These are phyloP conservation scores for Colletotrichum tabaci DNA, from an alignment of 2,329 filamentous ascomycete genomes.

Conservation along the genomic window DNA sequence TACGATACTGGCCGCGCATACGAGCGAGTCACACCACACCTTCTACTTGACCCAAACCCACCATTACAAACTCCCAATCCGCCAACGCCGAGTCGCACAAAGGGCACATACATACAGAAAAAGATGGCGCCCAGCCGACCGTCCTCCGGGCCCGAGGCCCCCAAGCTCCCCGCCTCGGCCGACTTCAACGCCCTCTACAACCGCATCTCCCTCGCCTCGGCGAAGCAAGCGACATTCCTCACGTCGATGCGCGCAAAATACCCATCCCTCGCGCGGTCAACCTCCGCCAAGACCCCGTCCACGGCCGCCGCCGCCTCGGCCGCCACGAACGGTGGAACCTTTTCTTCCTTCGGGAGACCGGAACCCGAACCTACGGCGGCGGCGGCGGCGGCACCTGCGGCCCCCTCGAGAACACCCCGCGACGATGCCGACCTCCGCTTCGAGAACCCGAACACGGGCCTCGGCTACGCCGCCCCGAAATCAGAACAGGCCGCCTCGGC, in stretches of 20 bases:
- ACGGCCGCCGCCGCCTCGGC: background rate
- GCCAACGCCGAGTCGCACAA: background rate
- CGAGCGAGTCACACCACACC: no score
- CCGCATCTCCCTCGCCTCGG: slow-evolving; percentile 57
- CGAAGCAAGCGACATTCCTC: slow-evolving; percentile 54
- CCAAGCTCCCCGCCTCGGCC: slow-evolving; percentile 51
- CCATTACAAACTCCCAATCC: background rate
- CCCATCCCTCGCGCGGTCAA: slow-evolving; percentile 34
- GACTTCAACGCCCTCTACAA: slow-evolving; percentile 58
- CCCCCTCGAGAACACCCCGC: slow-evolving; percentile 9
- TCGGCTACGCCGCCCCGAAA: slow-evolving; percentile 55
- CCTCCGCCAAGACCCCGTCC: slow-evolving; percentile 20
- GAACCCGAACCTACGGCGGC: slow-evolving; percentile 1
- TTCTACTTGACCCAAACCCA: no score
- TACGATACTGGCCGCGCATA: background rate
- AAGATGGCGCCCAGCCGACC: slow-evolving; percentile 35
- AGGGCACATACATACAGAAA: background rate
- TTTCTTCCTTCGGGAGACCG: slow-evolving; percentile 42
- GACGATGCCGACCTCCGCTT: slow-evolving; percentile 41
- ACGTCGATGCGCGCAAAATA: slow-evolving; percentile 45
- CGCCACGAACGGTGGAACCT: slow-evolving; percentile 14
- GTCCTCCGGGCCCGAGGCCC: slow-evolving; percentile 47
- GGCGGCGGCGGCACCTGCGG: background rate
- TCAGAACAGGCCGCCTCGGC: slow-evolving; percentile 47
- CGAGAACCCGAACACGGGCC: slow-evolving; percentile 55